These are phyloP conservation scores for Leccinum barrowsii DNA, from an alignment of 768 basidiomycete genomes.

Conservation along the genomic window DNA sequence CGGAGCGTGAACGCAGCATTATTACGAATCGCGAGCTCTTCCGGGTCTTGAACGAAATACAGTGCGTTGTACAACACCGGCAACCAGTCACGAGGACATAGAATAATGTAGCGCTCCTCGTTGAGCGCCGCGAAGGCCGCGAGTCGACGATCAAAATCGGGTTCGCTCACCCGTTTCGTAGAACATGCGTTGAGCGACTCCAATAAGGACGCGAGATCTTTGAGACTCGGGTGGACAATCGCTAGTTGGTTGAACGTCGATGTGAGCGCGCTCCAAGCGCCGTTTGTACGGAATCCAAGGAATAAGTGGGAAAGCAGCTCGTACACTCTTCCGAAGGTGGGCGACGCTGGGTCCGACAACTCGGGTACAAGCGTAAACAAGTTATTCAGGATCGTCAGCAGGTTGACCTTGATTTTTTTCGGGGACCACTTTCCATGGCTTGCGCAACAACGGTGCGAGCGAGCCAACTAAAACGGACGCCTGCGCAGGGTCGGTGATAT, in stretches of 20 bases:
- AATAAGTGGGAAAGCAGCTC: conserved; percentile 73
- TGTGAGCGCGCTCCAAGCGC: conserved; percentile 66
- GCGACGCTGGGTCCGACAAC: conserved; percentile 43
- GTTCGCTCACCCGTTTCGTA: conserved; percentile 76
- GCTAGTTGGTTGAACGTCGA: conserved; percentile 57
- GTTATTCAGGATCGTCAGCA: conserved; percentile 67
- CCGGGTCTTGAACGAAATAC: conserved; percentile 83
- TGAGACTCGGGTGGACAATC: conserved; percentile 38
- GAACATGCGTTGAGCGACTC: conserved; percentile 85
- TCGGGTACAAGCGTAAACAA: conserved; percentile 67
- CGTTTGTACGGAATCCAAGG: conserved; percentile 67
- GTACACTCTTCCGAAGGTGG: conserved; percentile 51
- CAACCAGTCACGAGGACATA: conserved; percentile 67
- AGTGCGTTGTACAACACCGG: conserved; percentile 82
- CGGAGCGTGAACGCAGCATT: conserved; percentile 75
- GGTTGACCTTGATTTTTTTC: conserved; percentile 82
- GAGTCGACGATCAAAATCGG: conserved; percentile 87
- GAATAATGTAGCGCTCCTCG: conserved; percentile 50
- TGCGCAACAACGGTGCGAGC: conserved; percentile 77
- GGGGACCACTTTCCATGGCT: conserved; percentile 50
- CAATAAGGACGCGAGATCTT: conserved; percentile 50
- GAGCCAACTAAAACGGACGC: conserved; percentile 69
- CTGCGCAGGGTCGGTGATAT: conserved; percentile 65
- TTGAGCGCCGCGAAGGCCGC: conserved; percentile 72
- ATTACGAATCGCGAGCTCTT: conserved; percentile 81